Percentiles rank a stretch among this genome's conserved stretches.
Evolutionary conservation across 148 eudicot species (phyloP).

Genomic region (Vaccinium myrtillus): DNA sequence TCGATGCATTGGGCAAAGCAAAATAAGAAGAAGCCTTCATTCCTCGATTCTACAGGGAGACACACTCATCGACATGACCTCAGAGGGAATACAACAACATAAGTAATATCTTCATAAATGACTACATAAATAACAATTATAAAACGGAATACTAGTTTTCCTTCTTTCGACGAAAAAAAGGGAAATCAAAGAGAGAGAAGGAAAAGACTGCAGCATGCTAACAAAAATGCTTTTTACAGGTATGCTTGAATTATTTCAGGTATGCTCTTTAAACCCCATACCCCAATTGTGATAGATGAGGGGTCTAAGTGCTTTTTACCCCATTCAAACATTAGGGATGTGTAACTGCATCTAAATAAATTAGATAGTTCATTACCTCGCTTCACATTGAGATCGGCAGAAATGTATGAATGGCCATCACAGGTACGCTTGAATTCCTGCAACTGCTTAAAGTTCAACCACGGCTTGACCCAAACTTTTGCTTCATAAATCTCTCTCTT

Average conservation of each 20-base stretch:
- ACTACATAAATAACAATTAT: background rate
- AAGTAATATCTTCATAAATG: no score
- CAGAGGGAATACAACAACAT: background rate
- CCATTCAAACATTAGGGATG: background rate
- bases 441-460: slow-evolving; percentile 68
- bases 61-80: no score
- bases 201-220: background rate
- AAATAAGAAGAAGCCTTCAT: background rate
- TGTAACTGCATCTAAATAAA: background rate
- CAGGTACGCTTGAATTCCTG: slow-evolving; percentile 55
- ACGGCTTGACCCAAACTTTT: slow-evolving; percentile 74
- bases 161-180: background rate
- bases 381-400: slow-evolving; percentile 31
- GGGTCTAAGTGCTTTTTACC: no score
- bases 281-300: no score
- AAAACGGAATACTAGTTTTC: background rate
- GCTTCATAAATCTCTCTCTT: slow-evolving; percentile 60
- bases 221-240: background rate
- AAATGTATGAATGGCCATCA: slow-evolving; percentile 30
- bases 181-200: background rate
- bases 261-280: no score
- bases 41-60: background rate
- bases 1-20: background rate
- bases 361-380: slow-evolving; percentile 30
- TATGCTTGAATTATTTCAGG: no score